Evolutionary conservation across 768 basidiomycete genomes (phyloP), one percentile per base, ranked within the genome.

Genomic region (Hebeloma cylindrosporum): DNA sequence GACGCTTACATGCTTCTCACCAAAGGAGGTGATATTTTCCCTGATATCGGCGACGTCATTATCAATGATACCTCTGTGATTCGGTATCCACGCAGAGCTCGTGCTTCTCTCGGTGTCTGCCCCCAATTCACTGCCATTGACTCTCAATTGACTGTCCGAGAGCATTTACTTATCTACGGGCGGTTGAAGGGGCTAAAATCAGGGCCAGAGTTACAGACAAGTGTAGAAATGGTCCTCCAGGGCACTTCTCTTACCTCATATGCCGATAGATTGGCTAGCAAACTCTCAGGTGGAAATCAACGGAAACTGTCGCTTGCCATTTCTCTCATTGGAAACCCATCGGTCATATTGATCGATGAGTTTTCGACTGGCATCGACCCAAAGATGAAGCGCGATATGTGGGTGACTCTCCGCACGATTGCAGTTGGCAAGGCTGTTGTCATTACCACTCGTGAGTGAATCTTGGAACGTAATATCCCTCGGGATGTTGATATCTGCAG

Each of bases 41-140:
- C 87, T 0, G 80, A 86, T 50, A 50, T 64, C 0, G 88, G 88
- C 1, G 85, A 91, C 50, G 76, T 88, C 11, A 57, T 78, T 38
- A 84, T 92, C 56, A 75, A 79, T 43, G 82, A 78, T 2, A 68
- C 72, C 23, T 89, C 86, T 3, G 80, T 86, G 27, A 67, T 86
- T 22, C 70, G 72, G n/a, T 71, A 80, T 43, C 79, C 88, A 0
- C 76, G 77, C 16, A 71, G 62, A 4, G 85, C 88, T 28, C 76
- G 86, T 17, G 72, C 83, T 5, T 74, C 80, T 16, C 75, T 92
- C 5, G 88, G 88, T 2, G 85, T 92, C 38, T 92, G 88, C 59
- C 88, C 88, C 0, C 88, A 90, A 51, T 88, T 89, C 63, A 88
- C 87, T 1, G 87, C 88, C 1, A 88, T 90, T 50, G 88, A 90